Percentiles rank a stretch among this genome's conserved stretches.
Conservation (phyloP, 208 protist genomes). For the Wallacemonas sp. region DNA sequence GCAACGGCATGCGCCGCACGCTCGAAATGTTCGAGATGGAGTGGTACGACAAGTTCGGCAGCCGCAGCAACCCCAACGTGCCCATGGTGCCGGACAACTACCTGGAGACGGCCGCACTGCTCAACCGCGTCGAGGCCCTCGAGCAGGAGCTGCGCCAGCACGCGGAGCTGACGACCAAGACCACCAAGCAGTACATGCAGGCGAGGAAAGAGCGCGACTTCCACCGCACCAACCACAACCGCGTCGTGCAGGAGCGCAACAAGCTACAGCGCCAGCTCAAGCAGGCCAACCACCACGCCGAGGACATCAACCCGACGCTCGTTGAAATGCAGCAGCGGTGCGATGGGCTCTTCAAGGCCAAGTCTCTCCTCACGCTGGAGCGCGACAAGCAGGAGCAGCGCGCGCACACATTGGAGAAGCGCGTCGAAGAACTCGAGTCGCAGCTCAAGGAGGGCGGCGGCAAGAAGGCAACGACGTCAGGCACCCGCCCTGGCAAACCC, state of each 20-base stretch:
- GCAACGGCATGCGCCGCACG: constrained; percentile 76
- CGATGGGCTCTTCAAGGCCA: constrained; percentile 80
- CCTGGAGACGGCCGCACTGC: constrained; percentile 77
- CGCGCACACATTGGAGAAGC: constrained; percentile 64
- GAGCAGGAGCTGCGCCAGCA: constrained; percentile 81
- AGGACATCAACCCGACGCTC: constrained; percentile 78
- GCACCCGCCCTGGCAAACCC: too few species aligned
- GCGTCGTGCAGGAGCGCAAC: constrained; percentile 89
- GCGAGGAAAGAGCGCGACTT: constrained; percentile 90
- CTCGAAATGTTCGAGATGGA: constrained; percentile 88
- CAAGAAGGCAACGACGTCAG: too few species aligned
- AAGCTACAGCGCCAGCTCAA: constrained; percentile 69
- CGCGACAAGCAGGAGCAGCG: constrained; percentile 70
- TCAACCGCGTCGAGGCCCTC: constrained; percentile 75
- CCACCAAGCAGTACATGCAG: constrained; percentile 76
- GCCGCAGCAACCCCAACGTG: constrained; percentile 43
- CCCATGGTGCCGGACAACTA: constrained; percentile 85
- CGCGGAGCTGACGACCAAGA: constrained; percentile 74
- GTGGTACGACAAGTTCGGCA: constrained; percentile 81
- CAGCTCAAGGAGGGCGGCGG: constrained; percentile 21
- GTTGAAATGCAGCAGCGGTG: constrained; percentile 81
- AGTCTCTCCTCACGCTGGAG: constrained; percentile 82
- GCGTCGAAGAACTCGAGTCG: constrained; percentile 55
- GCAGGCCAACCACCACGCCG: constrained; percentile 70
- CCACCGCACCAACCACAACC: constrained; percentile 86